These are phyloP conservation scores for Lathyrus oleraceus DNA, from an alignment of 306 rosid species.

Conservation along the genomic window DNA sequence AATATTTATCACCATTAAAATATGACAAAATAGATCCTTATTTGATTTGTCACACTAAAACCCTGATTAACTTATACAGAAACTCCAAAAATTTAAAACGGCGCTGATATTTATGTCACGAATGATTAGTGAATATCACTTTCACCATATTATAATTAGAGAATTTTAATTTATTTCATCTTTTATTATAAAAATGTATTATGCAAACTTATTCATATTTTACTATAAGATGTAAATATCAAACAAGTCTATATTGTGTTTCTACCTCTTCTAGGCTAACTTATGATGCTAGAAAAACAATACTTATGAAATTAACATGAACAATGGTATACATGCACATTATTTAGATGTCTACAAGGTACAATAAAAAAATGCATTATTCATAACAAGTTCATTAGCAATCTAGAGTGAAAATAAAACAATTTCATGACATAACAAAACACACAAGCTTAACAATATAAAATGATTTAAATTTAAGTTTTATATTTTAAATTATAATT, in stretches of 20 bases:
- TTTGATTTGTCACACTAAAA: too few relatives aligned
- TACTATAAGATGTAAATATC: too few relatives aligned
- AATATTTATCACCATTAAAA: too few relatives aligned
- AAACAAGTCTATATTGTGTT: not conserved
- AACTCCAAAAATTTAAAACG: too few relatives aligned
- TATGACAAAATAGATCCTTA: too few relatives aligned
- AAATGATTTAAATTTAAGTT: too few relatives aligned
- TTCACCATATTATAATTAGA: not conserved
- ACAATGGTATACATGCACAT: not conserved
- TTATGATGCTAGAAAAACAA: conserved; percentile 11
- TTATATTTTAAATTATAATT: too few relatives aligned
- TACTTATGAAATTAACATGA: conserved; percentile 32
- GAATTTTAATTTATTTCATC: too few relatives aligned
- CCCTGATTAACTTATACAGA: too few relatives aligned
- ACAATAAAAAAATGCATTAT: too few relatives aligned
- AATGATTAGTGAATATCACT: not conserved
- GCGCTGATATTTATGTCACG: not conserved
- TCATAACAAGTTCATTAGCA: not conserved
- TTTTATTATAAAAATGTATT: too few relatives aligned
- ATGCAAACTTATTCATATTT: too few relatives aligned
- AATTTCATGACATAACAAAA: conserved; percentile 5
- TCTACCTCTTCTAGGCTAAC: conserved; percentile 2
- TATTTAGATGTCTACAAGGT: not conserved
- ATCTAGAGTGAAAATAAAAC: not conserved
- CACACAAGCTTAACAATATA: not conserved